These are phyloP conservation scores for Penicillium freii DNA, from an alignment of 2,329 filamentous ascomycete genomes.

Conservation along the genomic window DNA sequence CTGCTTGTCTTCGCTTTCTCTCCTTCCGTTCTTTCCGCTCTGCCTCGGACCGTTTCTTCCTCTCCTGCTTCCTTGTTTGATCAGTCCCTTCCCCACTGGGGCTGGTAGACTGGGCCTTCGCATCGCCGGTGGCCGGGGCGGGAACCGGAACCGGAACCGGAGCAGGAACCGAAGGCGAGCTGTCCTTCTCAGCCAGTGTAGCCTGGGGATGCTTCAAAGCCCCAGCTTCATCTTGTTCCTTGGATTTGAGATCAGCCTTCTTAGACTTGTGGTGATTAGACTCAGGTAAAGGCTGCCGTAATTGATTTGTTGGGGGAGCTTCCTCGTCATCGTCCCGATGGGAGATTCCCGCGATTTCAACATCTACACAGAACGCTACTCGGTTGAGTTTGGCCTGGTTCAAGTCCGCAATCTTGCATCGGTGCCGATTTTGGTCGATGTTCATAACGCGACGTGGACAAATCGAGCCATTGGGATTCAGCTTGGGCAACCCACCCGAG, in stretches of 20 bases:
- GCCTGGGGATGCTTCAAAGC: conserved; percentile 66
- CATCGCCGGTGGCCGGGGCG: background rate
- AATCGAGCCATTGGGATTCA: conserved; percentile 62
- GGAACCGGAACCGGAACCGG: background rate
- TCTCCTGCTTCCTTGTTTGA: conserved; percentile 77
- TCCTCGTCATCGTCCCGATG: conserved; percentile 65
- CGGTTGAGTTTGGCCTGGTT: conserved; percentile 76
- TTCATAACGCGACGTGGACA: conserved; percentile 83
- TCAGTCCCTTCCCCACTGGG: conserved; percentile 37
- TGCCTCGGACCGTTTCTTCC: conserved; percentile 92
- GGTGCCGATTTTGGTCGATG: conserved; percentile 72
- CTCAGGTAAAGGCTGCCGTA: conserved; percentile 26
- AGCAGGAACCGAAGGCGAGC: background rate
- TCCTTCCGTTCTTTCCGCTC: conserved; percentile 91
- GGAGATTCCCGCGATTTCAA: conserved; percentile 89
- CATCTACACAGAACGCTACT: conserved; percentile 94
- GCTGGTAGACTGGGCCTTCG: conserved; percentile 17
- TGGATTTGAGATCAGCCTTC: conserved; percentile 55
- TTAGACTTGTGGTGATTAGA: conserved; percentile 32
- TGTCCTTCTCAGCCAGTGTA: conserved; percentile 56
- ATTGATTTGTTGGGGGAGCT: conserved; percentile 35
- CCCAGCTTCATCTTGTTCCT: conserved; percentile 70
- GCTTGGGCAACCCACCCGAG: conserved; percentile 52
- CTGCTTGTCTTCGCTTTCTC: conserved; percentile 77
- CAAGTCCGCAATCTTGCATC: conserved; percentile 76